A percentile compares a stretch with the other conserved stretches of the same genome.
phyloP scores from a whole-genome alignment of 2,329 filamentous ascomycete genomes.

The Fusarium pseudograminearum region DNA sequence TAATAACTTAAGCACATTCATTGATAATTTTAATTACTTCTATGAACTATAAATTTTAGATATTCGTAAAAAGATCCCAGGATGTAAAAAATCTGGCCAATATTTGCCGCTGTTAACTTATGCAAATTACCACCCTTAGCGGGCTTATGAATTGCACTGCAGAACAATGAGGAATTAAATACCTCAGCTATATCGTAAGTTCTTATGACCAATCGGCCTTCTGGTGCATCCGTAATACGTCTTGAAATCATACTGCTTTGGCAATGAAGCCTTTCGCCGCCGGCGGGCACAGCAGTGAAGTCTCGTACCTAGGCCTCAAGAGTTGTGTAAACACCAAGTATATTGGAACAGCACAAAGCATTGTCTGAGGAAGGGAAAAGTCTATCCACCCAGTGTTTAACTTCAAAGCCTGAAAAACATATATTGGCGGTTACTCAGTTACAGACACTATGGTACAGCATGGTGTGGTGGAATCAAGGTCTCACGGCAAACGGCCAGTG shows the following conservation, averaged over 20 bases:
- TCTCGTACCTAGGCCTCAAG: not conserved
- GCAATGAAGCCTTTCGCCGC: not conserved
- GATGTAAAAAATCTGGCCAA: accelerated
- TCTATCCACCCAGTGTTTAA: not conserved
- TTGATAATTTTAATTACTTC: not conserved
- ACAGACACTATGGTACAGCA: not conserved
- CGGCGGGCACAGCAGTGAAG: no score
- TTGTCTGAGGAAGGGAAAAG: not conserved
- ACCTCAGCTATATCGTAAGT: not conserved
- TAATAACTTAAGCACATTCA: not conserved
- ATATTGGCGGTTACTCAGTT: not conserved
- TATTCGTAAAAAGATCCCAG: not conserved
- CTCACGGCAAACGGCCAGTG: not conserved
- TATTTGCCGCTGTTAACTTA: no score
- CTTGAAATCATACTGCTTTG: not conserved
- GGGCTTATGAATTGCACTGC: not conserved
- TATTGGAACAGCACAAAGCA: not conserved
- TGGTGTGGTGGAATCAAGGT: not conserved
- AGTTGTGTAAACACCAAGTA: not conserved
- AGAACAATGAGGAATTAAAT: not conserved
- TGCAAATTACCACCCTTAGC: not conserved
- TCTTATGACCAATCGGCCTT: not conserved
- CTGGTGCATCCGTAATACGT: not conserved
- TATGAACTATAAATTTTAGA: not conserved
- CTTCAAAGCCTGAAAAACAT: not conserved